phyloP scores from a whole-genome alignment of 148 eudicot species.

The Spergularia marina region DNA sequence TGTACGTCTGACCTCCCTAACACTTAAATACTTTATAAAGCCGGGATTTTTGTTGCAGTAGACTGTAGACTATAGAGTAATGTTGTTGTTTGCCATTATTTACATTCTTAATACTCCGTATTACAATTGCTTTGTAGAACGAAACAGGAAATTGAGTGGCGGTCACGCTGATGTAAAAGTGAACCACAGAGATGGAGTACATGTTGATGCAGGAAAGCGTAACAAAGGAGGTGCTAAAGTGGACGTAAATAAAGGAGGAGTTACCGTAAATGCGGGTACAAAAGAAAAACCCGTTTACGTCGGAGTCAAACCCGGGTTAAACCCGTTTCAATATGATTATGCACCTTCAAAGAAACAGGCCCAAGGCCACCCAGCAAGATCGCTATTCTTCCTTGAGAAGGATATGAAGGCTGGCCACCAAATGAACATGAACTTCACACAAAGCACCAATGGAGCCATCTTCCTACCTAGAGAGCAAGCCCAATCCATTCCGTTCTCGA shows the following conservation, averaged over 20 bases:
- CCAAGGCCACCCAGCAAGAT: background rate
- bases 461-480: slow-evolving; percentile 27
- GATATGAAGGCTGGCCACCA: slow-evolving; percentile 25
- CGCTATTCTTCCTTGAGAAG: slow-evolving; percentile 36
- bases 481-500: slow-evolving; percentile 22
- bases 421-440: slow-evolving; percentile 20
- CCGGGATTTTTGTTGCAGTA: no score
- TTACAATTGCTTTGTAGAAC: no score
- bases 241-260: background rate
- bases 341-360: slow-evolving; percentile 5
- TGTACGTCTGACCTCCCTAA: no score
- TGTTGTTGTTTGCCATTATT: no score
- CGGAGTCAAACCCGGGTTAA: slow-evolving; percentile 17
- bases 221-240: no score
- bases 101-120: no score
- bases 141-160: background rate
- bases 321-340: slow-evolving; percentile 17
- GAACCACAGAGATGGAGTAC: background rate
- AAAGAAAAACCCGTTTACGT: slow-evolving; percentile 22
- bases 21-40: no score
- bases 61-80: no score
- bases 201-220: background rate
- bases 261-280: slow-evolving; percentile 10
- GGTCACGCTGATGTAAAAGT: slow-evolving; percentile 4
- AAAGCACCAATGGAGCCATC: slow-evolving; percentile 17